Base-by-base conservation (phyloP, 257 asterid genomes). In the Plantago elongata region DNA sequence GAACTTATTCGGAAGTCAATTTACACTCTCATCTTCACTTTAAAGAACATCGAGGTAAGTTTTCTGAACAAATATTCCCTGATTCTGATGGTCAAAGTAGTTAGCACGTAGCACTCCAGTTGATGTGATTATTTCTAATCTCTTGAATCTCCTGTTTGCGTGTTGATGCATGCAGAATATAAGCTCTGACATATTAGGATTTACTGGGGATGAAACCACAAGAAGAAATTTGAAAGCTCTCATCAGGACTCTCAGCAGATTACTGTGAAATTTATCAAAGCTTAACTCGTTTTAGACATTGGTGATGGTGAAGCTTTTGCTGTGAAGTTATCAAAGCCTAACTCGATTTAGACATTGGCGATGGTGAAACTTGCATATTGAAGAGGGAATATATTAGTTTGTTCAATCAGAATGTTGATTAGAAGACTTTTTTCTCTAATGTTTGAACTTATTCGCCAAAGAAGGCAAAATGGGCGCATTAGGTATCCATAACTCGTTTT, bases 171-270 rank as follows among this genome's bases (percentile, higher is more conserved):
- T 77, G 84, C 92, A 91, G 96, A 81, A 69, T 68, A 88, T 91
- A 67, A 91, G 95, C 84, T 86, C 93, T 37, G 98, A 91, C 55
- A 51, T 90, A 68, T 69, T 87, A 50, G 96, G 87, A 74, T 87
- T 90, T 71, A 87, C 97, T 27, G 96, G 97, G 47, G 97, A 90
- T 68, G 98, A 88, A 74, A 87, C 92, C 67, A 86, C 96, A 52
- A 77, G 95, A 69, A 82, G 72, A 81, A 86, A 88, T 75, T 78
- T 91, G 69, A 91, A 91, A 73, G 65, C 75, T 79, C 95, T 86
- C 63, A 88, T 91, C 69, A 84, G 86, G 84, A 79, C 97, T 60
- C 95, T 89, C 58, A 89, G 97, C 85, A 83, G 97, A 81, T 66
- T 89, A 51, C 64, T 89, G 64, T 89, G 78, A 83, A 59, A 72